phyloP scores from a whole-genome alignment of 768 basidiomycete species.

The Nidula microcarpa region DNA sequence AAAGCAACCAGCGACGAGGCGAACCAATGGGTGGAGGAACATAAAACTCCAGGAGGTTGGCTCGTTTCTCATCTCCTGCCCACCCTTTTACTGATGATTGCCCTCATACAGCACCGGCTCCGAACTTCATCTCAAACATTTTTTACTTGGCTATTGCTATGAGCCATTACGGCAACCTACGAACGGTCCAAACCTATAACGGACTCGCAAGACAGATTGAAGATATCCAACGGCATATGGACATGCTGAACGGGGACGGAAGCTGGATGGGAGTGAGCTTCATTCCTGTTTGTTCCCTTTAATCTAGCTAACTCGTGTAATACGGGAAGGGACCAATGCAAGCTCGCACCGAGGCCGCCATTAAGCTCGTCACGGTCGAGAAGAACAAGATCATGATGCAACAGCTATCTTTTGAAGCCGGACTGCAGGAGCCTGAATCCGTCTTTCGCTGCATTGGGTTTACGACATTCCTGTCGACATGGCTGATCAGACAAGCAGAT shows the following conservation, averaged over 20 bases:
- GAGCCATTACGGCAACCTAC: slow-evolving; percentile 86
- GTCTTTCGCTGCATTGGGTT: slow-evolving; percentile 77
- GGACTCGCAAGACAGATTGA: slow-evolving; percentile 73
- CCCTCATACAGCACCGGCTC: slow-evolving; percentile 43
- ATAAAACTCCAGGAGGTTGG: slow-evolving; percentile 42
- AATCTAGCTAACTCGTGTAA: neutral
- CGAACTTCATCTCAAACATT: slow-evolving; percentile 94
- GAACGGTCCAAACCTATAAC: slow-evolving; percentile 73
- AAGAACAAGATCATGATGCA: slow-evolving; percentile 67
- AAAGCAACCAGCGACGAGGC: slow-evolving; percentile 91
- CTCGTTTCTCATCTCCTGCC: neutral
- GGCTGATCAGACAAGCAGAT: slow-evolving; percentile 90
- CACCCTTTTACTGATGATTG: neutral
- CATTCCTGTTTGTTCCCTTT: neutral
- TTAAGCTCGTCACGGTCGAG: slow-evolving; percentile 78
- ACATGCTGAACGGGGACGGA: slow-evolving; percentile 69
- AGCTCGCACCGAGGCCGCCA: slow-evolving; percentile 71
- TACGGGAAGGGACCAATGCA: slow-evolving; percentile 59
- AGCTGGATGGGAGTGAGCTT: slow-evolving; percentile 78
- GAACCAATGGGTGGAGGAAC: slow-evolving; percentile 59
- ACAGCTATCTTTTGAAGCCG: slow-evolving; percentile 79
- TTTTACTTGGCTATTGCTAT: slow-evolving; percentile 88
- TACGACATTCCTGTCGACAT: slow-evolving; percentile 87
- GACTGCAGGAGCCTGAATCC: slow-evolving; percentile 84
- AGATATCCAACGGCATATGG: slow-evolving; percentile 74